A percentile compares a stretch with the other conserved stretches of the same genome.
Evolutionary conservation across 495 filamentous ascomycete species (phyloP).

Genomic region (Astrothelium subdiscretum): DNA sequence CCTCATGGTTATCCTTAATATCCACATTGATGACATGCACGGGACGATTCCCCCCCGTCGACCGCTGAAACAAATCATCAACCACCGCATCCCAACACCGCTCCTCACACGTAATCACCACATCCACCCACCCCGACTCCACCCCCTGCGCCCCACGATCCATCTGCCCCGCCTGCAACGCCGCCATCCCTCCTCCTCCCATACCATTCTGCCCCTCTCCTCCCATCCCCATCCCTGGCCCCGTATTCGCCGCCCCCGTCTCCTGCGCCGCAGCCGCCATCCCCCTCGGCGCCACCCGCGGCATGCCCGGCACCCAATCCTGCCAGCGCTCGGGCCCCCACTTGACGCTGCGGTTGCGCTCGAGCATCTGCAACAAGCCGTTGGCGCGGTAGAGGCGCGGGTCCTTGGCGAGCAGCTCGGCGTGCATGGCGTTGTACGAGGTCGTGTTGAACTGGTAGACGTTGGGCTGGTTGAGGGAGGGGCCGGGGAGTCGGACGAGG

Average conservation of each 20-base stretch:
- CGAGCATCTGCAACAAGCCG: slow-evolving; percentile 89
- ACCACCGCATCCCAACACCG: slow-evolving; percentile 97
- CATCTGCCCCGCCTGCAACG: not conserved
- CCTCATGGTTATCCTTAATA: slow-evolving; percentile 97
- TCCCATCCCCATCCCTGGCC: slow-evolving; percentile 54
- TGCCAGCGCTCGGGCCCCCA: slow-evolving; percentile 96
- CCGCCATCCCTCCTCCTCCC: not conserved
- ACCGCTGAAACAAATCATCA: slow-evolving; percentile 80
- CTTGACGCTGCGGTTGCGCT: slow-evolving; percentile 83
- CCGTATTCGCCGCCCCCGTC: slow-evolving; percentile 41
- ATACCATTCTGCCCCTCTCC: slow-evolving; percentile 3
- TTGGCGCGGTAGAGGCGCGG: slow-evolving; percentile 81
- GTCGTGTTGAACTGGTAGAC: slow-evolving; percentile 95
- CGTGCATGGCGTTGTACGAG: slow-evolving; percentile 84
- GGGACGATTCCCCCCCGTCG: slow-evolving; percentile 70
- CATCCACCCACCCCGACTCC: slow-evolving; percentile 82
- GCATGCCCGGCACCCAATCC: slow-evolving; percentile 84
- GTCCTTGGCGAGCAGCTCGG: slow-evolving; percentile 76
- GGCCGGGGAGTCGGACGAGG: slow-evolving; percentile 86
- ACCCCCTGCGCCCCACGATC: slow-evolving; percentile 68
- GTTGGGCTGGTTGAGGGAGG: slow-evolving; percentile 83
- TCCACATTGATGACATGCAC: slow-evolving; percentile 98
- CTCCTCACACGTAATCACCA: slow-evolving; percentile 97
- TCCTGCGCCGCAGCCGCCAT: slow-evolving; percentile 8
- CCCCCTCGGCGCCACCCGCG: slow-evolving; percentile 50